A percentile compares a stretch with the other conserved stretches of the same genome.
These are phyloP conservation scores for Quercus ilex DNA, from an alignment of 306 rosid species.

Conservation along the genomic window DNA sequence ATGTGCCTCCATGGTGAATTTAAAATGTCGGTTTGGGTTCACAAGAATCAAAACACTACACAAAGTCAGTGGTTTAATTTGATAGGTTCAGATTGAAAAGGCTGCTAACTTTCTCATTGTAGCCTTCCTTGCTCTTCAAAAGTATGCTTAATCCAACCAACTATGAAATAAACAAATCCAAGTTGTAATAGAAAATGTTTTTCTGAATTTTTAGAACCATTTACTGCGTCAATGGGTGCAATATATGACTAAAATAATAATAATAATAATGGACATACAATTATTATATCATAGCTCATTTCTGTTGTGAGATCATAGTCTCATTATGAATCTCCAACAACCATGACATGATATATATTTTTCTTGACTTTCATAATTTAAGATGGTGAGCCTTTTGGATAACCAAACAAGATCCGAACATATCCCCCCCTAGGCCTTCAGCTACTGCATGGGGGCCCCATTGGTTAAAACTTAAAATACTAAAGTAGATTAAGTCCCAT, in stretches of 20 bases:
- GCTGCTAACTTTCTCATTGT: not conserved
- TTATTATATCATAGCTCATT: not conserved
- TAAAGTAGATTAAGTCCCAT: not conserved
- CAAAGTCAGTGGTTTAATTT: not conserved
- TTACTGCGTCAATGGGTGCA: not conserved
- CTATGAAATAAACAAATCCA: not conserved
- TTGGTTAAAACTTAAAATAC: not conserved
- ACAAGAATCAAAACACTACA: not conserved
- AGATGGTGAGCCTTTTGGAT: not conserved
- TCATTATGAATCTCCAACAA: constrained; percentile 6
- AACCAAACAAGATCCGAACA: not conserved
- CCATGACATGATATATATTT: not conserved
- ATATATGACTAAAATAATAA: not conserved
- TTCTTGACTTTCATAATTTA: not conserved
- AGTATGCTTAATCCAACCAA: not conserved
- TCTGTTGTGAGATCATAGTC: not conserved
- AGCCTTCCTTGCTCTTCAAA: not conserved
- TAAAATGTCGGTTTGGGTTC: not conserved
- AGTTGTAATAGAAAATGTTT: not conserved
- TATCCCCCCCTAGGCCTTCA: not conserved
- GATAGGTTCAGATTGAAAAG: not conserved
- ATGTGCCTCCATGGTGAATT: not conserved
- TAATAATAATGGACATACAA: not conserved
- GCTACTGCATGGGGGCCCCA: not conserved
- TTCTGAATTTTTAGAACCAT: not conserved